These are phyloP conservation scores for Lignosus rhinocerotis DNA, from an alignment of 1,284 basidiomycete genomes.

Conservation along the genomic window DNA sequence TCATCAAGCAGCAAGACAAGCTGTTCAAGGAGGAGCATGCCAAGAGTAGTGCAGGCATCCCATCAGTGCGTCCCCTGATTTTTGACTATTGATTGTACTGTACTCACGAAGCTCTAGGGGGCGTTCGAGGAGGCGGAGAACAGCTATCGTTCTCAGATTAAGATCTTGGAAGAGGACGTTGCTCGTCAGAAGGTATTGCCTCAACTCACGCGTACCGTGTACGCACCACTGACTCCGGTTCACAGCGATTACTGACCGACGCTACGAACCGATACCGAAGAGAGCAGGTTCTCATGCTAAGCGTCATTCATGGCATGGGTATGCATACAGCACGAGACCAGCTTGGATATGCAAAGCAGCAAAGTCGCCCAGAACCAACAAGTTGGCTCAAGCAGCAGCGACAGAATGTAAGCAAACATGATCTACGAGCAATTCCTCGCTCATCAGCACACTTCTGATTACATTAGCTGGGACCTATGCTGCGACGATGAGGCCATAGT, in stretches of 20 bases:
- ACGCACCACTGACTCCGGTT: neutral
- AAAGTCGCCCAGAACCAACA: slow-evolving; percentile 43
- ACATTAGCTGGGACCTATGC: slow-evolving; percentile 39
- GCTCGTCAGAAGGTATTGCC: slow-evolving; percentile 50
- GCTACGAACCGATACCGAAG: slow-evolving; percentile 62
- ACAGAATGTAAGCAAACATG: slow-evolving; percentile 41
- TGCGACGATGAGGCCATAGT: slow-evolving; percentile 29
- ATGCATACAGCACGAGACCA: slow-evolving; percentile 62
- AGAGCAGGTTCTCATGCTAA: slow-evolving; percentile 82
- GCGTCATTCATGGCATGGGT: slow-evolving; percentile 70
- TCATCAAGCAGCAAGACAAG: slow-evolving; percentile 92
- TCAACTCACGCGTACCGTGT: slow-evolving; percentile 9
- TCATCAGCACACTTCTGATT: neutral
- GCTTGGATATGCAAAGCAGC: slow-evolving; percentile 41
- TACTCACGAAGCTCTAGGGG: slow-evolving; percentile 35
- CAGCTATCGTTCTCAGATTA: slow-evolving; percentile 69
- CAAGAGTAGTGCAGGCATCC: slow-evolving; percentile 39
- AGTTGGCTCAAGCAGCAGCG: slow-evolving; percentile 67
- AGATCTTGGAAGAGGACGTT: slow-evolving; percentile 71
- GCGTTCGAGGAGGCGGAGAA: slow-evolving; percentile 73
- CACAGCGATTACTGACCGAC: slow-evolving; percentile 55
- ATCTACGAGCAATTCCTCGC: no score
- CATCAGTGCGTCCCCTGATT: slow-evolving; percentile 27
- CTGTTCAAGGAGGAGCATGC: slow-evolving; percentile 79
- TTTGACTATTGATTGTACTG: neutral